Evolutionary conservation across 331 rosid species (phyloP), one percentile per base, ranked within the genome.

Genomic region (Cucumis variabilis): DNA sequence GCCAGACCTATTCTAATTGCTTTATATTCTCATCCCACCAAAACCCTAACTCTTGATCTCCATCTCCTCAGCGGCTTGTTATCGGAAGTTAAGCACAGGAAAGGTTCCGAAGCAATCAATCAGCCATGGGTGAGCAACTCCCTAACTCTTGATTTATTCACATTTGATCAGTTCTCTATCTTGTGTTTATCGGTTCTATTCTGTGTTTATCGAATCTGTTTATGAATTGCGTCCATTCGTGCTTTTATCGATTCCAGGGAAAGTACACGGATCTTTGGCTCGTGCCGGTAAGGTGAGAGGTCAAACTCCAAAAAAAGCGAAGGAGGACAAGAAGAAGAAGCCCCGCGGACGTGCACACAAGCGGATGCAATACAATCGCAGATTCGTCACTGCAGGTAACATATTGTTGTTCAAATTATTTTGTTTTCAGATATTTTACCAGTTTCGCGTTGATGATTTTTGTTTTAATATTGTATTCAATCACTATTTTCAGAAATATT

Each of bases 221-320:
- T 24, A 9, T 16, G 1, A 1, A 19, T 69, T 13, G 58, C n/a
- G 66, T 72, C 27, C 13, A 20, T n/a, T 46, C 23, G 60, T 85
- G 70, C 25, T 11, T 55, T 23, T 5, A 9, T 85, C 46, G 65
- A 53, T 58, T 33, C 16, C 69, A 90, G 93, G 92, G 28, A 91
- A 91, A 89, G 93, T 91, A 74, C 93, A 91, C 80, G 93, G 93
- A 65, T 91, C 93, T 13, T 33, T 91, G 84, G 93, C 93, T 88
- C 93, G 93, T 87, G 93, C 93, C 23, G 92, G 93, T 21, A 91
- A 91, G 63, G 93, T 91, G 53, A 91, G 93, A 87, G 93, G 93
- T 15, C 93, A 91, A 85, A 91, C 93, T 41, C 93, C 92, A 25
- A 91, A 91, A 66, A 92, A 89, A 24, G 91, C 93, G 16, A 91